phyloP scores from a whole-genome alignment of 164 flowering plant species.

The Umbellularia californica region DNA sequence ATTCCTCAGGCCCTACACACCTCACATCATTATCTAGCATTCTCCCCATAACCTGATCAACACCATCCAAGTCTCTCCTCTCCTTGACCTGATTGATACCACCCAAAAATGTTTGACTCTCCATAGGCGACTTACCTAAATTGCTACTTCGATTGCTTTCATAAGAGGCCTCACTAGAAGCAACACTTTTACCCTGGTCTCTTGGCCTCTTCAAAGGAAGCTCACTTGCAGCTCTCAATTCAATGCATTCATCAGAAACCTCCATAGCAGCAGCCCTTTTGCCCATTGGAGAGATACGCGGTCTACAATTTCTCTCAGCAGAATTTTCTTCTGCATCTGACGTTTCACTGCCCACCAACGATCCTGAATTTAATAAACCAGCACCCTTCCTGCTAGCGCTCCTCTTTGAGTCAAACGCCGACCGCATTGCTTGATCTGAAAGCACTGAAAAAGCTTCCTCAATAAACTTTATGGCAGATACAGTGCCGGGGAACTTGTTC shows the following conservation, averaged over 20 bases:
- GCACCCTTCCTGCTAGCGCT: slow-evolving; percentile 15
- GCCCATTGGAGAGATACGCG: background rate
- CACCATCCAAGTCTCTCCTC: background rate
- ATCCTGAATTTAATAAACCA: slow-evolving; percentile 8
- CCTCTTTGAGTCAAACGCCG: slow-evolving; percentile 28
- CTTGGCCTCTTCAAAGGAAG: slow-evolving; percentile 7
- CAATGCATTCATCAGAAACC: background rate
- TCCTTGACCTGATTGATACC: too few relatives aligned
- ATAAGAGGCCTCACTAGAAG: slow-evolving; percentile 2
- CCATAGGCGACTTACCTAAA: background rate
- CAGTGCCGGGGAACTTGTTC: slow-evolving; percentile 37
- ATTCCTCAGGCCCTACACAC: background rate
- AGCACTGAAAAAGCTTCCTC: slow-evolving; percentile 36
- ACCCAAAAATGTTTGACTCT: background rate
- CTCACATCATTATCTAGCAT: background rate
- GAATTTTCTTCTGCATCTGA: background rate
- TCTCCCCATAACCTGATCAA: background rate
- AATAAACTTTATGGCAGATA: slow-evolving; percentile 28
- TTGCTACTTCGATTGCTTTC: background rate
- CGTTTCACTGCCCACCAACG: slow-evolving; percentile 1
- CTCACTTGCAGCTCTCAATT: background rate
- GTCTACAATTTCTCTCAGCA: background rate
- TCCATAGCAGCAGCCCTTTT: background rate
- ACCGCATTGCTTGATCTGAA: slow-evolving; percentile 25
- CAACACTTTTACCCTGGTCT: background rate